These are phyloP conservation scores for Saccharomyces hybrid DNA, from an alignment of 1,139 yeast genomes.

Conservation along the genomic window DNA sequence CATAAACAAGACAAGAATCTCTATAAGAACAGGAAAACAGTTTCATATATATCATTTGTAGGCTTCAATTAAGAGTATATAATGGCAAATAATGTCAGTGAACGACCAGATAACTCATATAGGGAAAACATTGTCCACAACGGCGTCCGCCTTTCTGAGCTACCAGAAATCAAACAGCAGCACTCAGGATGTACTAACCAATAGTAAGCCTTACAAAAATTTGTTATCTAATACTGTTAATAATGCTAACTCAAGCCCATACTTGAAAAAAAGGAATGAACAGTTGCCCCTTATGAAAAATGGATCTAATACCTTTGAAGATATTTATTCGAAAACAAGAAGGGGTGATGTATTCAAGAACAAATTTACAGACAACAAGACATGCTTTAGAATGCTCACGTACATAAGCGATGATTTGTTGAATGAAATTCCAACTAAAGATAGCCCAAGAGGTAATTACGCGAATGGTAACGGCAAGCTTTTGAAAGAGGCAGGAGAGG, in stretches of 20 bases:
- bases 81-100: slow-evolving; percentile 4
- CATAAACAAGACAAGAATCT: neutral
- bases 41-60: neutral
- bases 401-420: slow-evolving; percentile 51
- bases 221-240: slow-evolving; percentile 38
- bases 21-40: neutral
- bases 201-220: slow-evolving; percentile 40
- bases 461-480: neutral
- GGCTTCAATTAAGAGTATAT: neutral
- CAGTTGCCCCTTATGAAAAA: neutral
- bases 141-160: slow-evolving; percentile 38
- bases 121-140: slow-evolving; percentile 37
- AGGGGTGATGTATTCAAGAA: slow-evolving; percentile 30
- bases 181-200: slow-evolving; percentile 32
- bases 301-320: slow-evolving; percentile 12
- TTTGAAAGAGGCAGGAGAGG: slow-evolving; percentile 11
- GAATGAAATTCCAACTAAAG: slow-evolving; percentile 39
- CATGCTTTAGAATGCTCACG: slow-evolving; percentile 40
- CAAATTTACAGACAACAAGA: slow-evolving; percentile 28
- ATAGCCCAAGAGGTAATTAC: neutral
- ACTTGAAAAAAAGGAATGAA: neutral
- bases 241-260: slow-evolving; percentile 16
- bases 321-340: slow-evolving; percentile 19
- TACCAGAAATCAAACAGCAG: slow-evolving; percentile 27
- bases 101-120: slow-evolving; percentile 17